These are phyloP conservation scores for Tritrichomonas musculus DNA, from an alignment of 208 protist genomes.

Conservation along the genomic window DNA sequence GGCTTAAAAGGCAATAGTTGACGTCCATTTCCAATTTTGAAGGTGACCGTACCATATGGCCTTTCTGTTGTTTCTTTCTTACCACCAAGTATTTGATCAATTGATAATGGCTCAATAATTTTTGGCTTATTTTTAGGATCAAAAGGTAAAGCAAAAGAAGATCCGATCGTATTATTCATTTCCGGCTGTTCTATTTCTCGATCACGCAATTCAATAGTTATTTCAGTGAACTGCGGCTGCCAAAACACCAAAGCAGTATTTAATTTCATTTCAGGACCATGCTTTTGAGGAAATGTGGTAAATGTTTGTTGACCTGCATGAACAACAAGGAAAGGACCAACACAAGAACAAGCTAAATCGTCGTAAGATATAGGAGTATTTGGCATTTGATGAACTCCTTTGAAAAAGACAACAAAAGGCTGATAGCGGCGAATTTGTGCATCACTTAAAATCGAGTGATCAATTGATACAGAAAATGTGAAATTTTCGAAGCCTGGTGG, in stretches of 20 bases:
- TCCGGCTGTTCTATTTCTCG: neutral
- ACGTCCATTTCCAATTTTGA: neutral
- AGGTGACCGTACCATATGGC: neutral
- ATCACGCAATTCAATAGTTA: neutral
- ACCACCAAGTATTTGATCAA: constrained; percentile 11
- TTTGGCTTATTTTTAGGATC: neutral
- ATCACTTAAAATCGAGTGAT: neutral
- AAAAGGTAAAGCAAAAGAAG: neutral
- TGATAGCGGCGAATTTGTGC: neutral
- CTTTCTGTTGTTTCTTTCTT: neutral
- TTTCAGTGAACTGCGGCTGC: neutral
- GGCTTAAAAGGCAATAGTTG: neutral
- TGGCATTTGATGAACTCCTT: constrained; percentile 28
- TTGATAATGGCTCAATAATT: neutral
- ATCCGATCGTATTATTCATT: neutral
- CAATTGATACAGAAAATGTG: neutral
- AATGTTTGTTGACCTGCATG: neutral
- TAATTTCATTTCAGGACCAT: neutral
- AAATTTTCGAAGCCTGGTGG: neutral
- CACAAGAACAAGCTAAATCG: neutral
- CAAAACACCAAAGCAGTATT: neutral
- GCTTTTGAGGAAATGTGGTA: neutral
- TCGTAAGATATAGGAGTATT: neutral
- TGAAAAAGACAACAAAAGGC: neutral
- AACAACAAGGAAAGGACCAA: neutral